Evolutionary conservation across 257 asterid genomes (phyloP).

Genomic region (Sherardia arvensis): DNA sequence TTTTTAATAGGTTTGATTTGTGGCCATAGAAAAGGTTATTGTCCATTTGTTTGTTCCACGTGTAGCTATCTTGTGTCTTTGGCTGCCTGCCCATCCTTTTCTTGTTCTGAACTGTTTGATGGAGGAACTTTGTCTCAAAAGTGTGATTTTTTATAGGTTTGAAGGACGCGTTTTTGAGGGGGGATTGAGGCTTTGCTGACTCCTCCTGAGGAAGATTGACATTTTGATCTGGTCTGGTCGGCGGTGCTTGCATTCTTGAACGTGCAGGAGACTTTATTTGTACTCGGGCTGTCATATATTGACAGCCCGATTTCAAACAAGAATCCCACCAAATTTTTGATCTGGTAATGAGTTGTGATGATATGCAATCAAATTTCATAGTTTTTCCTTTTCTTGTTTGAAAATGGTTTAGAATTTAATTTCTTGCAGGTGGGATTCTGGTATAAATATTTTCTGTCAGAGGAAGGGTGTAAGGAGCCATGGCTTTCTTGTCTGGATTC

Average conservation of each 20-base stretch:
- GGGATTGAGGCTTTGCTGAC: slow-evolving; percentile 1
- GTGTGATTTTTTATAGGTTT: background rate
- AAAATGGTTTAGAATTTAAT: background rate
- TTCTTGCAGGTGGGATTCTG: slow-evolving; percentile 10
- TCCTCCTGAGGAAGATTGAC: background rate
- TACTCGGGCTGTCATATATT: slow-evolving; percentile 33
- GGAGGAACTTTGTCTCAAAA: background rate
- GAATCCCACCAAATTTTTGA: background rate
- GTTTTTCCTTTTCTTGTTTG: background rate
- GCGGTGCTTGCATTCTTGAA: slow-evolving; percentile 8
- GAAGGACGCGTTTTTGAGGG: slow-evolving; percentile 17
- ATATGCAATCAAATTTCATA: background rate
- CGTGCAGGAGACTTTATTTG: background rate
- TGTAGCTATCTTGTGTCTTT: background rate
- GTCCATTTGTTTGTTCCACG: no score
- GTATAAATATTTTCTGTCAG: background rate
- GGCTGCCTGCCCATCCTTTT: background rate
- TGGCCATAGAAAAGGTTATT: background rate
- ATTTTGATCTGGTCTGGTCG: slow-evolving; percentile 10
- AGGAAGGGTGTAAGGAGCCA: slow-evolving; percentile 14
- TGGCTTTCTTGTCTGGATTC: slow-evolving; percentile 73
- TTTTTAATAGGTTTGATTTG: background rate
- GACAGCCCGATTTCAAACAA: slow-evolving; percentile 27
- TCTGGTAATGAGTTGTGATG: slow-evolving; percentile 5
- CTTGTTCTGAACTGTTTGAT: background rate